Evolutionary conservation across 768 basidiomycete species (phyloP).

Genomic region (Suillus bovinus): DNA sequence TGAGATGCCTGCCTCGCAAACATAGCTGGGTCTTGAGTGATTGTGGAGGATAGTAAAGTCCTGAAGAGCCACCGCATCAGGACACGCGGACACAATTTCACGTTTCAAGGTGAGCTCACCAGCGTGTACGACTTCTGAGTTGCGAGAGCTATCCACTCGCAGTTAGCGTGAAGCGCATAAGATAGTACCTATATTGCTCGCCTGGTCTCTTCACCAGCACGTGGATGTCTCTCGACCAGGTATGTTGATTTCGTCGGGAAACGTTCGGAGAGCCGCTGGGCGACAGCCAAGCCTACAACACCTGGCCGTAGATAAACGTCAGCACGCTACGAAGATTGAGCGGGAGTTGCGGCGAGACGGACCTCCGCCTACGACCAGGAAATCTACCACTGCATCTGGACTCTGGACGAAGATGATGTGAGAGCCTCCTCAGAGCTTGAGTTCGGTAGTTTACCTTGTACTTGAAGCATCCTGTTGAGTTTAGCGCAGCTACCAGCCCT

Average conservation of each 20-base stretch:
- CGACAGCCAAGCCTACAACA: conserved; percentile 84
- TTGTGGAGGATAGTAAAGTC: conserved; percentile 78
- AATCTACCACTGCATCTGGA: conserved; percentile 77
- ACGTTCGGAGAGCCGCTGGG: conserved; percentile 64
- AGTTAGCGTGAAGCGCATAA: neutral
- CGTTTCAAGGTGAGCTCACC: conserved; percentile 40
- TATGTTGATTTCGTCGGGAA: conserved; percentile 73
- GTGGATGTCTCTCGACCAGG: conserved; percentile 75
- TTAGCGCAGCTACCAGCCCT: conserved; percentile 60
- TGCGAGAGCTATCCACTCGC: conserved; percentile 66
- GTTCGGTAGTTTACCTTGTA: conserved; percentile 53
- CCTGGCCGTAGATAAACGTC: conserved; percentile 41
- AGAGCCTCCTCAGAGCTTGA: neutral
- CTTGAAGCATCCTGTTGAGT: conserved; percentile 55
- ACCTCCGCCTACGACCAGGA: conserved; percentile 90
- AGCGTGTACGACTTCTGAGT: conserved; percentile 94
- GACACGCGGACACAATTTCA: neutral
- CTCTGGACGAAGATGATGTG: conserved; percentile 34
- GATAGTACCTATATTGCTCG: conserved; percentile 23
- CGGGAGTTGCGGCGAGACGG: too few species aligned
- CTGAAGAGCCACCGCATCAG: conserved; percentile 36
- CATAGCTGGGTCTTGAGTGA: conserved; percentile 88
- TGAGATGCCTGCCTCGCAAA: conserved; percentile 78
- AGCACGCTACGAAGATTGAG: neutral
- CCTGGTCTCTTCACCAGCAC: conserved; percentile 88